A percentile compares a stretch with the other conserved stretches of the same genome.
These are phyloP conservation scores for Wilcoxina mikolae DNA, from an alignment of 495 filamentous ascomycete species.

Conservation along the genomic window DNA sequence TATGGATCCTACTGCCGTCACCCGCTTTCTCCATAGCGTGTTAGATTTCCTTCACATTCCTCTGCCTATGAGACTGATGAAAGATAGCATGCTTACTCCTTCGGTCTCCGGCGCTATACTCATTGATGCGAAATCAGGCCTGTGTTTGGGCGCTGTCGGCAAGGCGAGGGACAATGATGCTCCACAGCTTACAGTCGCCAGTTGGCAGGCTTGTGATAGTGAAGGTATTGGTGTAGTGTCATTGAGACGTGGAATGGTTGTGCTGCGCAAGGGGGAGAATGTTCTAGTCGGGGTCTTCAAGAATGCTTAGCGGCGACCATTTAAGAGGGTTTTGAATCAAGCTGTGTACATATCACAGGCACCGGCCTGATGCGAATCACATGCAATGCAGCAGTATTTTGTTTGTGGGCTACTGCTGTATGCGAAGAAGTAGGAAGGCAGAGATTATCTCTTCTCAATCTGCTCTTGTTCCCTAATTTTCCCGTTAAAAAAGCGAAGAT, in stretches of 20 bases:
- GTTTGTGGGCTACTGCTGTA: too few relatives aligned
- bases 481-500: too few relatives aligned
- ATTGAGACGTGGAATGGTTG: neutral
- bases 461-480: too few relatives aligned
- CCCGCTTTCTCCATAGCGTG: conserved; percentile 25
- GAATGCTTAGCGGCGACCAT: conserved; percentile 8
- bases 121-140: conserved; percentile 25
- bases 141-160: conserved; percentile 28
- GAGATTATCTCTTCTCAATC: too few relatives aligned
- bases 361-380: too few relatives aligned
- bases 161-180: conserved; percentile 29
- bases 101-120: conserved; percentile 28
- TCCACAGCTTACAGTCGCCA: conserved; percentile 27
- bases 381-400: too few relatives aligned
- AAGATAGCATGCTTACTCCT: conserved; percentile 25
- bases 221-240: conserved; percentile 27
- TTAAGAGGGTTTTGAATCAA: too few relatives aligned
- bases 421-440: too few relatives aligned
- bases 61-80: neutral
- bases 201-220: conserved; percentile 21
- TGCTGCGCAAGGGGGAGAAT: neutral
- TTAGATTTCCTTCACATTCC: conserved; percentile 5
- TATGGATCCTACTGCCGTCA: conserved; percentile 27
- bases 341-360: too few relatives aligned
- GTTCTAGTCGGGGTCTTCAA: conserved; percentile 6